Evolutionary conservation across 2,329 filamentous ascomycete species (phyloP).

Genomic region (Trichophyton rubrum): DNA sequence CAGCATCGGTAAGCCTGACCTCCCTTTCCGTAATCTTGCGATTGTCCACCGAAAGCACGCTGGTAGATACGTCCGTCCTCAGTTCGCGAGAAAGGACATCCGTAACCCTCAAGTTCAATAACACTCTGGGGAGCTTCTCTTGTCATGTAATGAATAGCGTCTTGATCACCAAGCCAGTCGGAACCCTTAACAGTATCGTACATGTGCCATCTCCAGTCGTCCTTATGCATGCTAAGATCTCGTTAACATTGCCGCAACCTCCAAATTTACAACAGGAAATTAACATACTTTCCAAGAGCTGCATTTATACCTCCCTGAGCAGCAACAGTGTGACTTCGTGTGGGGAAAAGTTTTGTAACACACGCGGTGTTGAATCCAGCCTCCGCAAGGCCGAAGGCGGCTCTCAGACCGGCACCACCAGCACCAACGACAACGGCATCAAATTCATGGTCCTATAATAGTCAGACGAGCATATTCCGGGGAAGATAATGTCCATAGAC

Average conservation of each 20-base stretch:
- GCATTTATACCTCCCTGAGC: constrained; percentile 55
- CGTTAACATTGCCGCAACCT: constrained; percentile 8
- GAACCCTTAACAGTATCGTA: constrained; percentile 48
- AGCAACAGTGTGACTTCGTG: constrained; percentile 53
- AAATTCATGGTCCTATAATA: constrained; percentile 77
- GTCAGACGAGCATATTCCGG: not conserved
- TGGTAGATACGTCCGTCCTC: constrained; percentile 21
- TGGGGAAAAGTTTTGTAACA: constrained; percentile 52
- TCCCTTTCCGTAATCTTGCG: constrained; percentile 87
- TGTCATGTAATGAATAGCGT: constrained; percentile 50
- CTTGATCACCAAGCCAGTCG: constrained; percentile 49
- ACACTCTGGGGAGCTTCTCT: constrained; percentile 42
- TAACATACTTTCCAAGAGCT: constrained; percentile 39
- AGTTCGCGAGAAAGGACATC: constrained; percentile 40
- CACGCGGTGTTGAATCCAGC: constrained; percentile 53
- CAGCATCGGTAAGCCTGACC: constrained; percentile 97
- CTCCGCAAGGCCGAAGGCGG: constrained; percentile 52
- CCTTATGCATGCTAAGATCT: constrained; percentile 35
- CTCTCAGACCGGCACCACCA: constrained; percentile 51
- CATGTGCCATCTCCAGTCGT: constrained; percentile 50
- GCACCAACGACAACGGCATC: constrained; percentile 78
- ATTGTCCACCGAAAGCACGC: constrained; percentile 96
- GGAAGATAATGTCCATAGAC: constrained; percentile 25
- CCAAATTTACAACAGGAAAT: not conserved
- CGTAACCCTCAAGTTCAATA: constrained; percentile 45